Evolutionary conservation across 2,329 filamentous ascomycete species (phyloP).

Genomic region (Penicillium concentricum): DNA sequence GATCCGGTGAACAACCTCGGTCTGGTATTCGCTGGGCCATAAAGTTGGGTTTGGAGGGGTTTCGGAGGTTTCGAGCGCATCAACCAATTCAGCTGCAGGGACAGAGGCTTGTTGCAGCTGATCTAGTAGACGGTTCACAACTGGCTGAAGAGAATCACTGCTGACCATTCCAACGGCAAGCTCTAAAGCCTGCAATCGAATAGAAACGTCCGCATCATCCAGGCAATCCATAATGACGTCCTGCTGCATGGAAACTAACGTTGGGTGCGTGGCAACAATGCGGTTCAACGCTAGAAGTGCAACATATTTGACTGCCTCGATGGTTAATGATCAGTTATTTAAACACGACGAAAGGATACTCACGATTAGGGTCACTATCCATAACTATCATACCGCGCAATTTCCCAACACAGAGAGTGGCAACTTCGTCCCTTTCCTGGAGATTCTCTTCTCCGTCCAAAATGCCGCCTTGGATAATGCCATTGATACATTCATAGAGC

Average conservation of each 20-base stretch:
- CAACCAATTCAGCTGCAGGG: slow-evolving; percentile 31
- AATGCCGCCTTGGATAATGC: slow-evolving; percentile 95
- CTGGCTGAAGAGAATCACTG: slow-evolving; percentile 75
- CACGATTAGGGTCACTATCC: slow-evolving; percentile 88
- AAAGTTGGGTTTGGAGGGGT: slow-evolving; percentile 44
- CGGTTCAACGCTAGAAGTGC: slow-evolving; percentile 93
- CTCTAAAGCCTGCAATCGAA: slow-evolving; percentile 87
- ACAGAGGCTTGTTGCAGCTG: slow-evolving; percentile 69
- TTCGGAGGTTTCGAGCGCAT: not conserved
- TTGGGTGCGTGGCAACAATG: slow-evolving; percentile 84
- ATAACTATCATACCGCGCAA: slow-evolving; percentile 90
- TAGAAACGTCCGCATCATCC: slow-evolving; percentile 93
- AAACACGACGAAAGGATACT: slow-evolving; percentile 39
- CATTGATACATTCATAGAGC: slow-evolving; percentile 96
- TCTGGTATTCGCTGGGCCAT: slow-evolving; percentile 81
- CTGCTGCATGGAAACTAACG: slow-evolving; percentile 85
- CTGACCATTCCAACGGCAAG: slow-evolving; percentile 93
- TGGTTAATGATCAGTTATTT: slow-evolving; percentile 6
- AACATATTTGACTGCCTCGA: slow-evolving; percentile 81
- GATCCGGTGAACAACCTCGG: slow-evolving; percentile 78
- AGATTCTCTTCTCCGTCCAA: slow-evolving; percentile 77
- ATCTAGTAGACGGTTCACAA: slow-evolving; percentile 82
- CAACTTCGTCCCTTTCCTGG: slow-evolving; percentile 85
- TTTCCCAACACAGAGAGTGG: slow-evolving; percentile 86
- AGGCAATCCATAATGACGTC: slow-evolving; percentile 96